Conservation (phyloP, 108 stramenopile genomes). For the Aureococcus anophagefferens region DNA sequence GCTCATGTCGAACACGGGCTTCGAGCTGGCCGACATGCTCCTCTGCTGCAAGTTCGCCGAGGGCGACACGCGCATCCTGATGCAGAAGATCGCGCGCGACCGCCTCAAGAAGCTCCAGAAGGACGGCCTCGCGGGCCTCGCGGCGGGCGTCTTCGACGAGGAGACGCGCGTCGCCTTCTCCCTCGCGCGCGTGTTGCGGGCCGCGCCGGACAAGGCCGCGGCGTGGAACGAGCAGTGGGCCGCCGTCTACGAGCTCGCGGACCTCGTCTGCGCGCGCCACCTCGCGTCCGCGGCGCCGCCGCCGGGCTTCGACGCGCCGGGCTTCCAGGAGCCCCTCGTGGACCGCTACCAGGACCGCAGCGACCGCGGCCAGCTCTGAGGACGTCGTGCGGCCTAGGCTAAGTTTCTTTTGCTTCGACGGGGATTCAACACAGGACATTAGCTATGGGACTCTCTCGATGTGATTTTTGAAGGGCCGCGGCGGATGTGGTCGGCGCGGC, state of each 20-base stretch:
- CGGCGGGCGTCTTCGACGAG: background rate
- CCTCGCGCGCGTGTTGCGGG: constrained; percentile 6
- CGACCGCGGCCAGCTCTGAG: too few species aligned
- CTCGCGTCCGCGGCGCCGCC: too few species aligned
- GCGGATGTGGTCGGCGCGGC: too few species aligned
- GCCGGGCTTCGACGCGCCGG: too few species aligned
- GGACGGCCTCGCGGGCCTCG: background rate
- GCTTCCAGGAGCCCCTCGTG: too few species aligned
- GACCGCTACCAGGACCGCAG: too few species aligned
- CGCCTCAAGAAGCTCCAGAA: constrained; percentile 20
- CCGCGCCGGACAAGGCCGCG: background rate
- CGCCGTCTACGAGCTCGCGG: constrained; percentile 22
- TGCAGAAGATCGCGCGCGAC: constrained; percentile 25
- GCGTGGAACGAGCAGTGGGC: constrained; percentile 20
- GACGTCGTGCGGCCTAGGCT: too few species aligned
- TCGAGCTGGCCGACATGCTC: constrained; percentile 20
- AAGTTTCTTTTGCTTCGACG: too few species aligned
- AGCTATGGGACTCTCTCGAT: too few species aligned
- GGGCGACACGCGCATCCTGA: constrained; percentile 23
- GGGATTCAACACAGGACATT: too few species aligned
- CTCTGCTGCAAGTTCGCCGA: constrained; percentile 28
- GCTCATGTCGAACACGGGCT: constrained; percentile 24
- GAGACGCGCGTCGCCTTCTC: constrained; percentile 9
- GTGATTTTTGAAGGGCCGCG: too few species aligned
- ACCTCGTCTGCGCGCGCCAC: constrained; percentile 5